These are phyloP conservation scores for Hemerocallis citrina DNA, from an alignment of 106 monocot genomes.

Conservation along the genomic window DNA sequence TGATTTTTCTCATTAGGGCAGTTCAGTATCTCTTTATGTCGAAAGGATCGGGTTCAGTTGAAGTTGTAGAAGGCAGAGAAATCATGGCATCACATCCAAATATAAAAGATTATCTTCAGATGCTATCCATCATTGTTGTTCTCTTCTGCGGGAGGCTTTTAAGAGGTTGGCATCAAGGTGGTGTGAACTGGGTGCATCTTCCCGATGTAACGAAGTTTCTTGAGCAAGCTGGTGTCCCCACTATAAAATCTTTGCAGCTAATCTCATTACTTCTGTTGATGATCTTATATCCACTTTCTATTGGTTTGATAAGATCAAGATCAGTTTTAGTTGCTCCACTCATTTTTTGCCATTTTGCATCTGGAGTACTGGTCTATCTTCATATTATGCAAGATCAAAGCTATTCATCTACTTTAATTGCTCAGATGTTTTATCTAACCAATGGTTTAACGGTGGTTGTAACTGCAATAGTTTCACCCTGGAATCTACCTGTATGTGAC, in stretches of 20 bases:
- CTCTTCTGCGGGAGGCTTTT: constrained; percentile 74
- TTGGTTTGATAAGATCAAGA: constrained; percentile 23
- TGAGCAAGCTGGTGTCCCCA: constrained; percentile 35
- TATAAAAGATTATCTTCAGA: constrained; percentile 1
- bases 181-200: constrained; percentile 80
- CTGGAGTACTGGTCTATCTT: constrained; percentile 41
- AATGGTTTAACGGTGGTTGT: constrained; percentile 23
- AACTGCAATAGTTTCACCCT: constrained; percentile 42
- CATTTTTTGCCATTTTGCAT: constrained; percentile 29
- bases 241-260: constrained; percentile 42
- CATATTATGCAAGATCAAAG: constrained; percentile 30
- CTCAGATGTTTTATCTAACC: constrained; percentile 39
- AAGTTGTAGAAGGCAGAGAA: constrained; percentile 1
- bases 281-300: constrained; percentile 22
- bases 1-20: constrained; percentile 51
- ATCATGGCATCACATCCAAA: constrained; percentile 3
- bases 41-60: constrained; percentile 5
- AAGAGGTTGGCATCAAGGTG: constrained; percentile 96
- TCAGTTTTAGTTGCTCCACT: constrained; percentile 15
- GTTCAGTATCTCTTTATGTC: constrained; percentile 20
- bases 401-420: constrained; percentile 24
- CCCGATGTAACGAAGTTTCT: constrained; percentile 91
- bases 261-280: constrained; percentile 40
- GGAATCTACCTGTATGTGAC: constrained; percentile 30
- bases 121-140: constrained; percentile 38